phyloP scores from a whole-genome alignment of 352 stramenopile species.

The Phytophthora fragariaefolia region DNA sequence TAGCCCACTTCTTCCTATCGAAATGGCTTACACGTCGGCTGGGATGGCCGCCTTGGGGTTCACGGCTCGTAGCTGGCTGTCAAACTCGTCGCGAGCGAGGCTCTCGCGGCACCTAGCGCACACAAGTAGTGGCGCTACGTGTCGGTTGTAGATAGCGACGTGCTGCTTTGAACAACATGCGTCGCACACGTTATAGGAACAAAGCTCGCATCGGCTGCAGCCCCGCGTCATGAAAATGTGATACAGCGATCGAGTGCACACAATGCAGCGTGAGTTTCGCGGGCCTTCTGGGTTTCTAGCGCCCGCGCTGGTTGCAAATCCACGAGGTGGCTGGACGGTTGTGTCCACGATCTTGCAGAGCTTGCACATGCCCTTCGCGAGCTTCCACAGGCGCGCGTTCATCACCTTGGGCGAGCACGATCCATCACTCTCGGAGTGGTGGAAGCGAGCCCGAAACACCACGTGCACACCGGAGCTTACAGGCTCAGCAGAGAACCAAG shows the following conservation, averaged over 20 bases:
- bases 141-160: conserved; percentile 44
- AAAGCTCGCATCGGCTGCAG: conserved; percentile 36
- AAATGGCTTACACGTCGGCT: conserved; percentile 10
- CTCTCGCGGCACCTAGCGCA: conserved; percentile 39
- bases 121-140: conserved; percentile 34
- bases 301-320: conserved; percentile 5
- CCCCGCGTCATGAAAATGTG: conserved; percentile 31
- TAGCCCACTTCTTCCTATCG: conserved; percentile 23
- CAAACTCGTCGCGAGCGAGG: conserved; percentile 40
- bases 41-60: not conserved
- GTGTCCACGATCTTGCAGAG: conserved; percentile 24
- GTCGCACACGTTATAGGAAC: conserved; percentile 39
- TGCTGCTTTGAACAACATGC: conserved; percentile 38
- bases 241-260: conserved; percentile 30
- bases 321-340: not conserved
- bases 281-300: not conserved
- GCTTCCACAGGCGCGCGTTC: conserved; percentile 29
- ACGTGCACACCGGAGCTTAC: conserved; percentile 30
- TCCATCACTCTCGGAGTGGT: conserved; percentile 25
- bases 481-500: conserved; percentile 36
- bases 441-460: conserved; percentile 31
- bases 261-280: conserved; percentile 46
- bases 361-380: conserved; percentile 35
- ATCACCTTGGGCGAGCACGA: conserved; percentile 35
- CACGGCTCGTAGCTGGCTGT: conserved; percentile 33